Evolutionary conservation across 495 filamentous ascomycete genomes (phyloP).

Genomic region (Tricharina praecox): DNA sequence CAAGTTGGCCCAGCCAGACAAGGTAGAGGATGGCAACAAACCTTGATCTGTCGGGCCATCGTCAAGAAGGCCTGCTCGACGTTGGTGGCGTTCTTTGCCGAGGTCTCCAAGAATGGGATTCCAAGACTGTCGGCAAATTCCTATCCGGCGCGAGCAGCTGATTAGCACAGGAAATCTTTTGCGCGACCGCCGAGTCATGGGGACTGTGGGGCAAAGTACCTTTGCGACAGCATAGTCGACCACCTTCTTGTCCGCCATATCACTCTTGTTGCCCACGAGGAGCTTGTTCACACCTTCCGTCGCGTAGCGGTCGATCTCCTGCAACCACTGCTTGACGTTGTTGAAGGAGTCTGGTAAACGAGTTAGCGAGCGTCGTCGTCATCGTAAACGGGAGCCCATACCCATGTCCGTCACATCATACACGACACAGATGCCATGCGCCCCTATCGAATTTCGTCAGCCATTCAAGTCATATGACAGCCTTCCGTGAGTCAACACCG

Average conservation of each 20-base stretch:
- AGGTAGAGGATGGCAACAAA: not conserved
- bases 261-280: slow-evolving; percentile 97
- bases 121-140: slow-evolving; percentile 98
- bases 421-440: slow-evolving; percentile 97
- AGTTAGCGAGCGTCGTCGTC: not conserved
- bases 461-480: too few relatives aligned
- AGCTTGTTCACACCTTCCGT: slow-evolving; percentile 99
- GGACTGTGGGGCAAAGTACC: slow-evolving; percentile 34
- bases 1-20: too few relatives aligned
- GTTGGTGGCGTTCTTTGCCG: slow-evolving; percentile 97
- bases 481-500: too few relatives aligned
- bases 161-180: slow-evolving; percentile 14
- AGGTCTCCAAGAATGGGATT: slow-evolving; percentile 98
- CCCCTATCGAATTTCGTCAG: slow-evolving; percentile 30
- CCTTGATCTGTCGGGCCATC: slow-evolving; percentile 97
- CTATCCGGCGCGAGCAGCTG: slow-evolving; percentile 34
- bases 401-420: slow-evolving; percentile 98
- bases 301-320: slow-evolving; percentile 97
- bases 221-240: slow-evolving; percentile 99
- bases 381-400: slow-evolving; percentile 2
- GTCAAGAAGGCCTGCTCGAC: slow-evolving; percentile 99
- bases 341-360: slow-evolving; percentile 68
- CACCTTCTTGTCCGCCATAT: slow-evolving; percentile 99
- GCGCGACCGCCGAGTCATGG: too few relatives aligned
- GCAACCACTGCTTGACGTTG: slow-evolving; percentile 99